Percentiles rank a stretch among this genome's conserved stretches.
These are phyloP conservation scores for Candida suzukii DNA, from an alignment of 805 yeast species.

Conservation along the genomic window DNA sequence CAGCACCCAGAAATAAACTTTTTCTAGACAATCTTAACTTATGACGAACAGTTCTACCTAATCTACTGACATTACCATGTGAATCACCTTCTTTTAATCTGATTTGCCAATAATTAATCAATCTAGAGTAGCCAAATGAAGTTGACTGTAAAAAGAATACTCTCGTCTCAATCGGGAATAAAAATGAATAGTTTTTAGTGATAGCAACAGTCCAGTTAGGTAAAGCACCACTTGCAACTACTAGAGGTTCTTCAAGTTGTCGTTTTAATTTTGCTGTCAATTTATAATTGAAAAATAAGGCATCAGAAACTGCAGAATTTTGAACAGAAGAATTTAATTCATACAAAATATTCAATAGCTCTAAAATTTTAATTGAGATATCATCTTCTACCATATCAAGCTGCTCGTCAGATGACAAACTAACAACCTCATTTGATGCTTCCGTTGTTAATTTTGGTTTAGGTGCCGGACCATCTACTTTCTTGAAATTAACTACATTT, in stretches of 20 bases:
- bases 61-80: slow-evolving; percentile 24
- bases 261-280: slow-evolving; percentile 79
- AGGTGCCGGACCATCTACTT: slow-evolving; percentile 21
- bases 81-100: slow-evolving; percentile 34
- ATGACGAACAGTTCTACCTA: slow-evolving; percentile 74
- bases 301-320: slow-evolving; percentile 21
- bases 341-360: slow-evolving; percentile 41
- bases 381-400: slow-evolving; percentile 20
- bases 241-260: slow-evolving; percentile 82
- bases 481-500: slow-evolving; percentile 46
- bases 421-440: slow-evolving; percentile 16
- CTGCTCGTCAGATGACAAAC: slow-evolving; percentile 19
- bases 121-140: slow-evolving; percentile 83
- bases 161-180: slow-evolving; percentile 80
- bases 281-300: slow-evolving; percentile 63
- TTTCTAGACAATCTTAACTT: slow-evolving; percentile 73
- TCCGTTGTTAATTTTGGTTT: slow-evolving; percentile 16
- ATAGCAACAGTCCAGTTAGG: slow-evolving; percentile 80
- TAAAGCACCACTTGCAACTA: slow-evolving; percentile 78
- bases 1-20: slow-evolving; percentile 65
- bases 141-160: slow-evolving; percentile 75
- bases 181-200: slow-evolving; percentile 69
- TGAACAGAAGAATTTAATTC: slow-evolving; percentile 26
- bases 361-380: slow-evolving; percentile 33
- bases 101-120: slow-evolving; percentile 71